These are phyloP conservation scores for Penicillium janthinellum DNA, from an alignment of 2,329 filamentous ascomycete species.

Conservation along the genomic window DNA sequence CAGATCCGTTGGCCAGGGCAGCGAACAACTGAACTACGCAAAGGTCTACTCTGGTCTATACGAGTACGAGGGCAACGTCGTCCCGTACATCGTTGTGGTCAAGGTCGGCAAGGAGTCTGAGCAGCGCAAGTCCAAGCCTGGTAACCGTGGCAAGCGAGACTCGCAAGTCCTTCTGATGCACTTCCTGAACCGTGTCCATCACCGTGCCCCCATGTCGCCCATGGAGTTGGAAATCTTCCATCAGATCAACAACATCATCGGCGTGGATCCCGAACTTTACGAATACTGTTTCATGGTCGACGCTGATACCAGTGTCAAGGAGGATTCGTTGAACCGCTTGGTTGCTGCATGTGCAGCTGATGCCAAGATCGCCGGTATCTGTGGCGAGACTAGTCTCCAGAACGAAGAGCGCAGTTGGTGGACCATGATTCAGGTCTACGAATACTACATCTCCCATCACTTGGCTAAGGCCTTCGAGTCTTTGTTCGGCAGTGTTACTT, in stretches of 20 bases:
- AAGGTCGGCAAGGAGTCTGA: slow-evolving; percentile 98
- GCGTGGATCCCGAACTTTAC: slow-evolving; percentile 94
- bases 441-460: slow-evolving; percentile 99
- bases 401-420: slow-evolving; percentile 96
- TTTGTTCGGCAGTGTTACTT: slow-evolving; percentile 95
- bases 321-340: slow-evolving; percentile 88
- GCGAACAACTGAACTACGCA: slow-evolving; percentile 93
- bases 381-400: slow-evolving; percentile 92
- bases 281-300: slow-evolving; percentile 98
- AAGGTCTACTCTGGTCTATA: slow-evolving; percentile 98
- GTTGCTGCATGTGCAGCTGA: slow-evolving; percentile 93
- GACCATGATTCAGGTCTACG: slow-evolving; percentile 99
- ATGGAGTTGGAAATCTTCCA: slow-evolving; percentile 98
- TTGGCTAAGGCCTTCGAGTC: slow-evolving; percentile 96
- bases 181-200: slow-evolving; percentile 97
- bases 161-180: slow-evolving; percentile 94
- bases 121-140: slow-evolving; percentile 85
- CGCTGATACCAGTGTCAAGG: slow-evolving; percentile 90
- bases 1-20: slow-evolving; percentile 86
- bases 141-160: slow-evolving; percentile 97
- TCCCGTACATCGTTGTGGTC: slow-evolving; percentile 92
- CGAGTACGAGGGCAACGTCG: slow-evolving; percentile 95
- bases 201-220: slow-evolving; percentile 90
- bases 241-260: slow-evolving; percentile 98
- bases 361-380: slow-evolving; percentile 94